Percentiles rank a stretch among this genome's conserved stretches.
Conservation (phyloP, 352 stramenopile genomes). For the Pythium phragmitis region DNA sequence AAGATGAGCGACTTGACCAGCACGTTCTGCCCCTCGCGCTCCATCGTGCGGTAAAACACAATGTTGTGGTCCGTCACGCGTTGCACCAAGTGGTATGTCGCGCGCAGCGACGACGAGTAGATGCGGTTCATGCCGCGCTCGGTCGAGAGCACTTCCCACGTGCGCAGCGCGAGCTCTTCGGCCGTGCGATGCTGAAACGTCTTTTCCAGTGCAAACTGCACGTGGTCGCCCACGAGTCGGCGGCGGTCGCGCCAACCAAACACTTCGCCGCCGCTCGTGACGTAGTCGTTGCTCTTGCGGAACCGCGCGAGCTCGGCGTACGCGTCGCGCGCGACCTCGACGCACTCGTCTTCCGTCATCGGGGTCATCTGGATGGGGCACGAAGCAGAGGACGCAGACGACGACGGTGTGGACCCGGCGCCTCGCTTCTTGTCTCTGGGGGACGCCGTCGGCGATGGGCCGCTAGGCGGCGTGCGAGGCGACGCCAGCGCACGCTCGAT, state of each 20-base stretch:
- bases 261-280: conserved; percentile 47
- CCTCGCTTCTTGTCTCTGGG: neutral
- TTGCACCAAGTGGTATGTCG: conserved; percentile 56
- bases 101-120: conserved; percentile 54
- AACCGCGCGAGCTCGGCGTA: conserved; percentile 50
- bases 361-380: conserved; percentile 28
- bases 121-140: conserved; percentile 54
- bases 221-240: conserved; percentile 42
- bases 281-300: conserved; percentile 35
- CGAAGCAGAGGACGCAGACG: no score
- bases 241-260: conserved; percentile 68
- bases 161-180: conserved; percentile 38
- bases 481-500: conserved; percentile 3
- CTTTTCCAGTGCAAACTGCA: conserved; percentile 70
- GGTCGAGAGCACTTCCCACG: conserved; percentile 64
- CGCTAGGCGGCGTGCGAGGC: neutral
- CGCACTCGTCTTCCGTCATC: conserved; percentile 47
- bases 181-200: conserved; percentile 44
- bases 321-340: conserved; percentile 40
- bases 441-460: neutral
- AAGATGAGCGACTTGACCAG: conserved; percentile 56
- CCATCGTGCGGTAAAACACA: conserved; percentile 66
- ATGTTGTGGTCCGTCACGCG: conserved; percentile 55
- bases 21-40: conserved; percentile 38
- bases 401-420: no score